Evolutionary conservation across 1,139 yeast species (phyloP), one percentile per base, ranked within the genome.

Genomic region (Suhomyces atakaporum): DNA sequence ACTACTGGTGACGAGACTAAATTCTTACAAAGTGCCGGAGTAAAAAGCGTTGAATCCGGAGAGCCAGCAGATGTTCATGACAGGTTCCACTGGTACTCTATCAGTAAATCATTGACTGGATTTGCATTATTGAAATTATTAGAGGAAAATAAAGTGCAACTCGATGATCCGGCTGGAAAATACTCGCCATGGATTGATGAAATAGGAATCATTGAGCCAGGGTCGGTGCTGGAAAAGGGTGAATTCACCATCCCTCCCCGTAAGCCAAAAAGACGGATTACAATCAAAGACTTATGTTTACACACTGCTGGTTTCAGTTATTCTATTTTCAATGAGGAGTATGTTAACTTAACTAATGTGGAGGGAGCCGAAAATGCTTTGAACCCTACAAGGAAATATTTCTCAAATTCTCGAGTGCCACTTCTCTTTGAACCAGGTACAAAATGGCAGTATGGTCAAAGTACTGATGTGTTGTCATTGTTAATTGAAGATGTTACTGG

Each of bases 251-350:
- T 39, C 13, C 58, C 63, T 6, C 65, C 66, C 8, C 46, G 58
- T 5, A 54, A 50, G 15, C 73, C 77, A 11, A 56, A 51, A 18
- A 63, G 50, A 14, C 59, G 63, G 12, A 56, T 73, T 12, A 78
- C 83, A 0, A 51, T 75, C 18, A 62, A 74, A 40, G 73, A 73
- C 42, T 66, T 79, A 37, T 55, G 78, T 29, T 54, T 70, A 3
- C 81, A 78, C 46, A 76, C 79, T 1, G 60, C 79, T 2, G 81
- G 81, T 0, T 67, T 75, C 34, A 63, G 73, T 3, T 75, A 75
- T 53, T 62, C 69, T 1, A 73, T 73, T 46, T 60, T 73, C 38
- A 62, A 61, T 44, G 51, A 54, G 3, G 66, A 57, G 31, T 60
- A 59, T 42, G 39, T 44, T 26, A 40, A 47, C 8, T 54, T 63